These are phyloP conservation scores for Lipomyces spencermartinsiae DNA, from an alignment of 805 yeast genomes.

Conservation along the genomic window DNA sequence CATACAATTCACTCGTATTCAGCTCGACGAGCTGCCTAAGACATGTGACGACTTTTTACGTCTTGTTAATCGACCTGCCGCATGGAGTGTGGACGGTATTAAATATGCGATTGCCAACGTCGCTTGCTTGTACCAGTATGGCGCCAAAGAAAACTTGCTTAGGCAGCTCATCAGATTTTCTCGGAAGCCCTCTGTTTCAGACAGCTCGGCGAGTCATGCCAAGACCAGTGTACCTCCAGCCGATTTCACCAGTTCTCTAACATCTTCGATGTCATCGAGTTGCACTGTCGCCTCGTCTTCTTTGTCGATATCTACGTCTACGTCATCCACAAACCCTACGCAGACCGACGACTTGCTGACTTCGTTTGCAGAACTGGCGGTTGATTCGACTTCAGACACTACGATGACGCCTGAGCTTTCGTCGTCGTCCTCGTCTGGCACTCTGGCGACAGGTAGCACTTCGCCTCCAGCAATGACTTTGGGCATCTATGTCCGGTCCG, in stretches of 20 bases:
- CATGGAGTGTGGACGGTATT: slow-evolving; percentile 33
- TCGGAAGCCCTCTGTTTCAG: background rate
- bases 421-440: background rate
- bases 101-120: slow-evolving; percentile 33
- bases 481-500: slow-evolving; percentile 14
- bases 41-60: slow-evolving; percentile 13
- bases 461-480: background rate
- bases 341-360: slow-evolving; percentile 9
- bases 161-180: slow-evolving; percentile 13
- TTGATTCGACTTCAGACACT: background rate
- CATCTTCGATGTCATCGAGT: slow-evolving; percentile 7
- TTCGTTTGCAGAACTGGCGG: slow-evolving; percentile 10
- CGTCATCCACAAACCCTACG: background rate
- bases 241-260: background rate
- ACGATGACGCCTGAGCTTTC: background rate
- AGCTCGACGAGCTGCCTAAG: slow-evolving; percentile 9
- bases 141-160: slow-evolving; percentile 16
- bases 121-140: slow-evolving; percentile 28
- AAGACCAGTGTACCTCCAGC: background rate
- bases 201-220: background rate
- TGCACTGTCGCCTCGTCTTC: background rate
- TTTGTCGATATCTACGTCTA: background rate
- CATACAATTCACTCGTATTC: slow-evolving; percentile 20
- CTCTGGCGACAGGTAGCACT: background rate
- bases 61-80: slow-evolving; percentile 26